Evolutionary conservation across 177 flowering plant species (phyloP).

Genomic region (Vitis hybrid): DNA sequence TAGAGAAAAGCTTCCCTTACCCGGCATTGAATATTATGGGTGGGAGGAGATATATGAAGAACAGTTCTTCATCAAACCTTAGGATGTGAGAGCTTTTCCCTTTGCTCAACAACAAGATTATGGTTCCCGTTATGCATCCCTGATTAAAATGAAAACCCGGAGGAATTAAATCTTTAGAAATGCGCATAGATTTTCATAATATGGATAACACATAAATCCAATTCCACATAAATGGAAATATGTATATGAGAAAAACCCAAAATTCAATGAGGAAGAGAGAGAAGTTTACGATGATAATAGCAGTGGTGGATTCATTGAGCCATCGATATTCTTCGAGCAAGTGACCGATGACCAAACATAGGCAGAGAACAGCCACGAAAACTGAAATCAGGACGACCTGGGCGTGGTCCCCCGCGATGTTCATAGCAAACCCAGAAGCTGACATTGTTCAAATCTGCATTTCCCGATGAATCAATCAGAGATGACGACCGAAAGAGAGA

Average conservation of each 20-base stretch:
- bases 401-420: constrained; percentile 25
- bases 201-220: too few species aligned
- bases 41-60: constrained; percentile 93
- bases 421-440: not conserved
- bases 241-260: not conserved
- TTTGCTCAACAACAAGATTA: constrained; percentile 60
- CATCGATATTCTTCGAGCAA: constrained; percentile 62
- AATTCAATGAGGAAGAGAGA: not conserved
- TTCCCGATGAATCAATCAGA: not conserved
- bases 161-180: not conserved
- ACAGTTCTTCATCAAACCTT: constrained; percentile 71
- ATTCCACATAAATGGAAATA: not conserved
- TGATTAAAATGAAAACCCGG: constrained; percentile 16
- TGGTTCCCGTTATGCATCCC: constrained; percentile 61
- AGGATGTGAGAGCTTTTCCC: constrained; percentile 79
- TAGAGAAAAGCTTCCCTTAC: constrained; percentile 32
- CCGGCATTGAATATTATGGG: constrained; percentile 97
- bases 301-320: constrained; percentile 66
- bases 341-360: constrained; percentile 56
- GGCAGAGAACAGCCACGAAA: constrained; percentile 54
- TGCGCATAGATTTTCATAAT: too few species aligned
- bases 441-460: constrained; percentile 8
- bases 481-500: not conserved
- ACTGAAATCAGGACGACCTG: constrained; percentile 45
- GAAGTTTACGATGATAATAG: constrained; percentile 41